Conservation (phyloP, 1,139 yeast genomes). For the Blastobotrys arbuscula region DNA sequence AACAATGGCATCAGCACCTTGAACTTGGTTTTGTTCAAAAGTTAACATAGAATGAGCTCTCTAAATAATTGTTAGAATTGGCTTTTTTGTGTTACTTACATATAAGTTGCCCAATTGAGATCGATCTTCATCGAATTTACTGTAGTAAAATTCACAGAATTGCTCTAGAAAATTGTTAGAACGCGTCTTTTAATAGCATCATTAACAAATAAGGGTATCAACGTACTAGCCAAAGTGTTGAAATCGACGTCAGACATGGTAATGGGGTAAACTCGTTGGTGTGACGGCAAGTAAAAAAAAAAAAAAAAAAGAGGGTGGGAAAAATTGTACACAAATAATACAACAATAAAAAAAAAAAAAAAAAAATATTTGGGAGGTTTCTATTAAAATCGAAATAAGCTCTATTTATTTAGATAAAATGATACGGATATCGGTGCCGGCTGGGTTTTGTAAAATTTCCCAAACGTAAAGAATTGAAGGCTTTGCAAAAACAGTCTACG, state of each 20-base stretch:
- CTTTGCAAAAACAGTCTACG: no score
- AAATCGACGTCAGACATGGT: conserved; percentile 24
- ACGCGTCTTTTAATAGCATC: neutral
- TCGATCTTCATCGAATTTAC: conserved; percentile 91
- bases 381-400: no score
- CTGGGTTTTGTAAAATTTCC: no score
- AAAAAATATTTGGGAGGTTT: neutral
- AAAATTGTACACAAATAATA: neutral
- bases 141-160: conserved; percentile 91
- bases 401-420: no score
- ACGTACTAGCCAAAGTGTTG: conserved; percentile 31
- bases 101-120: conserved; percentile 87
- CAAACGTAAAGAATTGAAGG: no score
- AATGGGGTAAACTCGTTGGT: neutral
- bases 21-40: conserved; percentile 88
- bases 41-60: conserved; percentile 97
- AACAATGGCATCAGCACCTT: conserved; percentile 88
- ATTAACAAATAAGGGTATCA: neutral
- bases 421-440: no score
- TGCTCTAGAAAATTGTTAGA: conserved; percentile 41
- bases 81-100: no score
- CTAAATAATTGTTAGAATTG: conserved; percentile 26
- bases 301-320: neutral
- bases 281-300: neutral
- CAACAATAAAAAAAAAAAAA: neutral